A percentile compares a stretch with the other conserved stretches of the same genome.
Evolutionary conservation across 495 filamentous ascomycete species (phyloP).

Genomic region (Trichoderma reesei): DNA sequence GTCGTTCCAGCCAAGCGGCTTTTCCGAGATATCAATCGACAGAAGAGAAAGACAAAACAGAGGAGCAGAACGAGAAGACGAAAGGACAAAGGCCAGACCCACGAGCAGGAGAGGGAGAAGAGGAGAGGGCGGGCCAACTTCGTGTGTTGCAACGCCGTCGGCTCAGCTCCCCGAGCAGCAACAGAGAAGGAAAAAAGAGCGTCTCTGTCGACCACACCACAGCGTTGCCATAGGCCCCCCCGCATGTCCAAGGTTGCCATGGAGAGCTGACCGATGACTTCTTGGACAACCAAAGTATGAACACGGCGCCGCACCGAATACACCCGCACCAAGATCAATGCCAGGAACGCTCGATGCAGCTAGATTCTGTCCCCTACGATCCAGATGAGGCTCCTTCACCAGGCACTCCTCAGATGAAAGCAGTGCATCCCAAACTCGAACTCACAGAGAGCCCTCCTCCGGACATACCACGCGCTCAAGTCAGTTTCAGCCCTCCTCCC

Average conservation of each 20-base stretch:
- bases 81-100: background rate
- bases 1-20: background rate
- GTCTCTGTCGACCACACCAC: background rate
- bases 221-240: background rate
- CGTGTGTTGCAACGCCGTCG: background rate
- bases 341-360: conserved; percentile 1
- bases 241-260: conserved; percentile 2
- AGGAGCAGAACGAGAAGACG: background rate
- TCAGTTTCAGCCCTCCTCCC: conserved; percentile 5
- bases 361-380: background rate
- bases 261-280: background rate
- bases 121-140: background rate
- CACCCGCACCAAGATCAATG: background rate
- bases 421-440: conserved; percentile 4
- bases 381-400: background rate
- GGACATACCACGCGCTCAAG: background rate
- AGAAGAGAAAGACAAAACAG: background rate
- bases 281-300: conserved; percentile 1
- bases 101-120: background rate
- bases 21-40: background rate
- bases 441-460: conserved; percentile 9
- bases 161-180: background rate
- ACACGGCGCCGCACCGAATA: background rate
- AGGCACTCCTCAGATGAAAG: conserved; percentile 7
- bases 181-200: background rate